These are phyloP conservation scores for Barnettozyma hawaiiensis DNA, from an alignment of 1,139 yeast species.

Conservation along the genomic window DNA sequence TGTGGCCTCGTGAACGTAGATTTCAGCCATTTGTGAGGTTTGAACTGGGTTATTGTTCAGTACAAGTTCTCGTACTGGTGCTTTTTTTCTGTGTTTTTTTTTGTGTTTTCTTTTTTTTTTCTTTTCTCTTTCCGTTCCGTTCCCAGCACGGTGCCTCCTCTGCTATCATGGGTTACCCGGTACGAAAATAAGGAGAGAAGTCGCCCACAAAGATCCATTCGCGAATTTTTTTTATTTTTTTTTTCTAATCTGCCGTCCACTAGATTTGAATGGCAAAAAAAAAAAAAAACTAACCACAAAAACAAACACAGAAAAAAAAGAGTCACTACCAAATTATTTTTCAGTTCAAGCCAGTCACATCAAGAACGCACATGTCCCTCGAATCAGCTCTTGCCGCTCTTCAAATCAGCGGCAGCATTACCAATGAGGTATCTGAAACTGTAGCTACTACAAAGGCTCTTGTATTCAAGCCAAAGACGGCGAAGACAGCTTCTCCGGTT, in stretches of 20 bases:
- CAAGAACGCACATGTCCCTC: constrained; percentile 40
- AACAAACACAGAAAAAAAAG: too few species aligned
- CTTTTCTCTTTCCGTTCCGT: too few species aligned
- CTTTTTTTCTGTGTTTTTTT: too few species aligned
- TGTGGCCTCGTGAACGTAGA: constrained; percentile 64
- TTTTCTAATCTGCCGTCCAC: too few species aligned
- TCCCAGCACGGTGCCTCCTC: too few species aligned
- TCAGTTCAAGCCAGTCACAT: neutral
- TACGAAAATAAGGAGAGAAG: neutral
- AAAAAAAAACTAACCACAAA: too few species aligned
- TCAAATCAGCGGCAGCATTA: constrained; percentile 34
- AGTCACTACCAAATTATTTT: too few species aligned
- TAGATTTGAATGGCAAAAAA: too few species aligned
- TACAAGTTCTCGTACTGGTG: too few species aligned
- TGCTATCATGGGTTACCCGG: neutral
- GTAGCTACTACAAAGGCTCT: constrained; percentile 60
- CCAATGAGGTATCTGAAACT: constrained; percentile 39
- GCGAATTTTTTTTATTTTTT: too few species aligned
- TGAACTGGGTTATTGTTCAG: too few species aligned
- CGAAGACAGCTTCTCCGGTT: constrained; percentile 74
- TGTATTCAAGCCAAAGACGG: constrained; percentile 88
- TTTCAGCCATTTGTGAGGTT: constrained; percentile 3
- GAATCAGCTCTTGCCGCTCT: constrained; percentile 56
- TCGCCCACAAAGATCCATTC: neutral
- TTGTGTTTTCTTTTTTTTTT: constrained; percentile 4